Evolutionary conservation across 352 stramenopile species (phyloP).

Genomic region (Pythium utonaiense): DNA sequence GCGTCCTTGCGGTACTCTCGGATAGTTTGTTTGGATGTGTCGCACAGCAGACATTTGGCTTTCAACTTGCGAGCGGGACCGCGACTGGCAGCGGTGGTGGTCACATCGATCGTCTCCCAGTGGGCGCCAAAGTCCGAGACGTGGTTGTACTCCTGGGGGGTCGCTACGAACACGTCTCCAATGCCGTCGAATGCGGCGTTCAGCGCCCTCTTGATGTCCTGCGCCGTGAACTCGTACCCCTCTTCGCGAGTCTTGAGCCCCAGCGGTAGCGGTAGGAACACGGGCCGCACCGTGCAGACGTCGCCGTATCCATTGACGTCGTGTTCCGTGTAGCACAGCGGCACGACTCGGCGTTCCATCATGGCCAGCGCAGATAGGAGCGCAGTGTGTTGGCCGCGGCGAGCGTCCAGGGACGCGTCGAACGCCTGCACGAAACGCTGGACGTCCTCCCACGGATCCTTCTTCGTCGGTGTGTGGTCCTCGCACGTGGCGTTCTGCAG

Average conservation of each 20-base stretch:
- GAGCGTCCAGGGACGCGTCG: slow-evolving; percentile 5
- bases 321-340: slow-evolving; percentile 14
- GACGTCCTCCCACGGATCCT: slow-evolving; percentile 6
- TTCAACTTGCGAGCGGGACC: slow-evolving; percentile 18
- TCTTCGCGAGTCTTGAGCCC: not conserved
- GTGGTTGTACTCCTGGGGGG: slow-evolving; percentile 29
- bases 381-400: slow-evolving; percentile 9
- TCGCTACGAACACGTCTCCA: slow-evolving; percentile 34
- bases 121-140: slow-evolving; percentile 52
- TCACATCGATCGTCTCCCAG: slow-evolving; percentile 39
- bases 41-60: slow-evolving; percentile 35
- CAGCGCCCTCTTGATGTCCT: slow-evolving; percentile 3
- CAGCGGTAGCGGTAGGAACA: slow-evolving; percentile 14
- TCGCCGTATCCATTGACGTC: slow-evolving; percentile 18
- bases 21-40: slow-evolving; percentile 30
- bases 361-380: slow-evolving; percentile 18
- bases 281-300: slow-evolving; percentile 15
- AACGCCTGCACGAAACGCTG: slow-evolving; percentile 11
- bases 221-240: slow-evolving; percentile 5
- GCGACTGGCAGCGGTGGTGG: not conserved
- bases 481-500: slow-evolving; percentile 6
- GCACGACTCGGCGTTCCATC: slow-evolving; percentile 4
- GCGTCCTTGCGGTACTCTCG: slow-evolving; percentile 39
- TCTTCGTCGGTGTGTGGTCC: not conserved
- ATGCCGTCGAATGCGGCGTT: slow-evolving; percentile 15